Evolutionary conservation across 2,329 filamentous ascomycete genomes (phyloP).

Genomic region (Pseudopyrenochaeta lycopersici): DNA sequence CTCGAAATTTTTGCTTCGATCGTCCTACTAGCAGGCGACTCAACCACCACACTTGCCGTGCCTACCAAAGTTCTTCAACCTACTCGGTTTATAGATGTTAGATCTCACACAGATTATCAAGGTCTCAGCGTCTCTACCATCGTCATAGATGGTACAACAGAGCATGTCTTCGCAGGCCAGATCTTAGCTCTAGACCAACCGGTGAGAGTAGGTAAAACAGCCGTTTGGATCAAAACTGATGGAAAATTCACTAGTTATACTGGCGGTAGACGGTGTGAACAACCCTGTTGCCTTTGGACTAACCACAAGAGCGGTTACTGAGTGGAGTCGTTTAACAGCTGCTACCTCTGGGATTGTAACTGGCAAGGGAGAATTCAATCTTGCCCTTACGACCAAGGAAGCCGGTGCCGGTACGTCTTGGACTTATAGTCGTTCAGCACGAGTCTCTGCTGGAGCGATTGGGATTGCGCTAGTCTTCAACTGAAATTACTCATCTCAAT

Average conservation of each 20-base stretch:
- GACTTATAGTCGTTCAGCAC: no score
- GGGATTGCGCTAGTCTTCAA: no score
- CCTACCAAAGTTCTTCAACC: conserved; percentile 2
- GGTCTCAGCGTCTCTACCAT: conserved; percentile 13
- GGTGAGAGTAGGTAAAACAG: conserved; percentile 19
- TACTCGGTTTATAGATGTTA: not conserved
- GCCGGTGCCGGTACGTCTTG: conserved; percentile 1
- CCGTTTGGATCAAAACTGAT: conserved; percentile 18
- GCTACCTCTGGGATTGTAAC: not conserved
- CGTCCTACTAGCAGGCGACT: conserved; percentile 19
- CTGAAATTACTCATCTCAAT: no score
- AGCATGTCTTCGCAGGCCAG: conserved; percentile 23
- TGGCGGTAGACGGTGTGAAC: conserved; percentile 22
- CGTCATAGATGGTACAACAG: conserved; percentile 19
- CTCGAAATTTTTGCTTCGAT: no score
- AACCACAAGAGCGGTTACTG: not conserved
- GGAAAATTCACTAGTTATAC: conserved; percentile 14
- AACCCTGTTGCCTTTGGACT: conserved; percentile 16
- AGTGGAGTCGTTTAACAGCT: not conserved
- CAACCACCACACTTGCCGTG: conserved; percentile 21
- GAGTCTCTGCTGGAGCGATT: no score
- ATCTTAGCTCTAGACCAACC: conserved; percentile 27
- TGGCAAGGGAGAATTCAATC: not conserved
- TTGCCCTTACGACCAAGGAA: not conserved
- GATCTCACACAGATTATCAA: no score